Evolutionary conservation across 1,284 basidiomycete genomes (phyloP), one percentile per base, ranked within the genome.

Genomic region (Ceraceosorus bombacis): DNA sequence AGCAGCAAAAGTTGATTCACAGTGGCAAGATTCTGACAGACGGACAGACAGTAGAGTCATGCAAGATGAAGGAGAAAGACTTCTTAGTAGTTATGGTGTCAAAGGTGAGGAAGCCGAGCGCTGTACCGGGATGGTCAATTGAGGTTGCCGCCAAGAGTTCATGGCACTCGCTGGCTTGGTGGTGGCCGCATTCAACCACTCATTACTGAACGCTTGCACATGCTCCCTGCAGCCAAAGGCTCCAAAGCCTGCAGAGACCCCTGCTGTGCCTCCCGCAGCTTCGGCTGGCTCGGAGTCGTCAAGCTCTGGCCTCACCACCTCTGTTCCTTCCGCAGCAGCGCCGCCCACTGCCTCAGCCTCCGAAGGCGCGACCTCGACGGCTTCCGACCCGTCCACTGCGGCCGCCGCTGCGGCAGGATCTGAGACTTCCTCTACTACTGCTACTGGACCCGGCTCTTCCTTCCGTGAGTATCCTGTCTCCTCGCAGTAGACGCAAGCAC

Each of bases 11-110:
- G 83, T 83, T 99, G 73, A 98, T 99, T 79, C 97, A 90, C 80
- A 86, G 91, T 54, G 94, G 94, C 63, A 95, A 96, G 82, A 88
- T 99, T 54, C 83, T 98, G 48, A 79, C 85, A 15, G 92, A 99
- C 79, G 85, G 86, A 62, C 92, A 92, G 82, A 88, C 87, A 1
- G 84, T 99, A 48, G 88, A 85, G 67, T 87, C 87, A 60, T 89
- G 88, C 76, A 86, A 88, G 63, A 89, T 98, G 82, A 94, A 96
- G 81, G 94, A 98, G 81, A 98, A 96, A 82, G 94, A 96, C 57
- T 99, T 99, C 81, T 82, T 98, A 62, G 95, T 99, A 15, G 85
- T 98, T 53, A 98, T 98, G 94, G 89, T 97, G 51, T 86, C 90
- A 58, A 98, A 96, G 85, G 91, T 92, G 67, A 63, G 81, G 10